These are phyloP conservation scores for Berkeleyomyces basicola DNA, from an alignment of 2,329 filamentous ascomycete species.

Conservation along the genomic window DNA sequence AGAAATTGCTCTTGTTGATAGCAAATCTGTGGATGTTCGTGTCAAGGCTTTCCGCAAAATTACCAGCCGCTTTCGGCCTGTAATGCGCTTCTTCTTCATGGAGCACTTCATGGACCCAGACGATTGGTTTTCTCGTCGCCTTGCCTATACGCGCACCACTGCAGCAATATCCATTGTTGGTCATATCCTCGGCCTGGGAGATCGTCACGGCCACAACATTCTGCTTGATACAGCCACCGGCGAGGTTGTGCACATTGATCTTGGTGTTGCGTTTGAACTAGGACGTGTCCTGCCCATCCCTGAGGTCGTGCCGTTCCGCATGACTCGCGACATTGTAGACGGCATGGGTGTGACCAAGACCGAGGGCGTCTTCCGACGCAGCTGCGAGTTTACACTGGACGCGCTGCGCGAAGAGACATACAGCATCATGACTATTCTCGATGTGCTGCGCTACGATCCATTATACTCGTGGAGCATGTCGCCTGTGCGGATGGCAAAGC, in stretches of 20 bases:
- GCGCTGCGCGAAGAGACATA: slow-evolving; percentile 89
- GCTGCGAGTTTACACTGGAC: slow-evolving; percentile 93
- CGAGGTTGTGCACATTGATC: slow-evolving; percentile 90
- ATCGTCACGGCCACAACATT: slow-evolving; percentile 94
- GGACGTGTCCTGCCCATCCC: slow-evolving; percentile 89
- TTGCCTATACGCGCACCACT: slow-evolving; percentile 85
- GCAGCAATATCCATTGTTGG: slow-evolving; percentile 92
- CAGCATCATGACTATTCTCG: slow-evolving; percentile 95
- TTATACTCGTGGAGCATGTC: slow-evolving; percentile 92
- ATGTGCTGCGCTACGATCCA: slow-evolving; percentile 95
- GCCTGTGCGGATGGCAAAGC: slow-evolving; percentile 44
- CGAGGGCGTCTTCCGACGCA: slow-evolving; percentile 92
- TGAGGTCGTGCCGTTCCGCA: slow-evolving; percentile 85
- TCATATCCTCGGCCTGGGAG: slow-evolving; percentile 80
- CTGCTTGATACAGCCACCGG: slow-evolving; percentile 77
- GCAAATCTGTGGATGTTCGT: slow-evolving; percentile 26
- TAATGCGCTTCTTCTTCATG: slow-evolving; percentile 95
- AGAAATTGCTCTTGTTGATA: slow-evolving; percentile 55
- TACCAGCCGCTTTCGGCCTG: slow-evolving; percentile 69
- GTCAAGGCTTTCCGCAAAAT: slow-evolving; percentile 63
- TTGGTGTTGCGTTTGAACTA: slow-evolving; percentile 93
- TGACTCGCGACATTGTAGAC: slow-evolving; percentile 89
- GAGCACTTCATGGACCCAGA: slow-evolving; percentile 87
- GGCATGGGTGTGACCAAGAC: slow-evolving; percentile 93
- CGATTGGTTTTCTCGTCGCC: slow-evolving; percentile 80